These are phyloP conservation scores for Populus hybrid DNA, from an alignment of 441 rosid species.

Conservation along the genomic window DNA sequence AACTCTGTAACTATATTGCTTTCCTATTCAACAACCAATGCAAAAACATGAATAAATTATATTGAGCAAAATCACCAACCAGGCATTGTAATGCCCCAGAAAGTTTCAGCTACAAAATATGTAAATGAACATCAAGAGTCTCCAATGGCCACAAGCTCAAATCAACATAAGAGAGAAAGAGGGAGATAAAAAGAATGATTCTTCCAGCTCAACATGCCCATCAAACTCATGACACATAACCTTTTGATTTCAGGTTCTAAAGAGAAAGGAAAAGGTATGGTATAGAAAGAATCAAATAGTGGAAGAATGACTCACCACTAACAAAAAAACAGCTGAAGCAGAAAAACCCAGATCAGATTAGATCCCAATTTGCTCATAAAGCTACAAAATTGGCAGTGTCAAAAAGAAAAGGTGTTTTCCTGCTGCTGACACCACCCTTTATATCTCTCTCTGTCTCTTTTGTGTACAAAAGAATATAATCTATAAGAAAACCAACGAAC, in stretches of 20 bases:
- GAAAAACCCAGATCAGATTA: conserved; percentile 49
- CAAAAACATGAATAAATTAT: conserved; percentile 2
- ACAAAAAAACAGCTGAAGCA: conserved; percentile 29
- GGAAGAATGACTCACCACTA: conserved; percentile 39
- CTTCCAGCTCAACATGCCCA: conserved; percentile 38
- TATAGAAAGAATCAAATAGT: conserved; percentile 24
- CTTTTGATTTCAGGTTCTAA: conserved; percentile 21
- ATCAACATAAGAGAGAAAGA: conserved; percentile 16
- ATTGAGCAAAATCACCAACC: conserved; percentile 34
- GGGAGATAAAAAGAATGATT: conserved; percentile 20
- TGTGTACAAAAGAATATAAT: conserved; percentile 11
- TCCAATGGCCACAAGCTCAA: conserved; percentile 12
- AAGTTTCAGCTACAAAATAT: conserved; percentile 25
- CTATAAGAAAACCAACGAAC: neutral
- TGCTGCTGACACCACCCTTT: conserved; percentile 2
- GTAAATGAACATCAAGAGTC: conserved; percentile 20
- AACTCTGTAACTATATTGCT: neutral
- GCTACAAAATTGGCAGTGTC: conserved; percentile 19
- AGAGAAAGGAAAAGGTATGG: conserved; percentile 8
- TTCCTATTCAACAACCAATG: conserved; percentile 13
- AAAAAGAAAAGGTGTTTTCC: conserved; percentile 14
- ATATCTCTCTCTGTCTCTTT: conserved; percentile 2
- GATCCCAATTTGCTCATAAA: conserved; percentile 43
- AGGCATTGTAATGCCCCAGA: conserved; percentile 29
- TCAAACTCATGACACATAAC: conserved; percentile 30